Conservation (phyloP, 352 stramenopile genomes). For the Plasmopara muralis region DNA sequence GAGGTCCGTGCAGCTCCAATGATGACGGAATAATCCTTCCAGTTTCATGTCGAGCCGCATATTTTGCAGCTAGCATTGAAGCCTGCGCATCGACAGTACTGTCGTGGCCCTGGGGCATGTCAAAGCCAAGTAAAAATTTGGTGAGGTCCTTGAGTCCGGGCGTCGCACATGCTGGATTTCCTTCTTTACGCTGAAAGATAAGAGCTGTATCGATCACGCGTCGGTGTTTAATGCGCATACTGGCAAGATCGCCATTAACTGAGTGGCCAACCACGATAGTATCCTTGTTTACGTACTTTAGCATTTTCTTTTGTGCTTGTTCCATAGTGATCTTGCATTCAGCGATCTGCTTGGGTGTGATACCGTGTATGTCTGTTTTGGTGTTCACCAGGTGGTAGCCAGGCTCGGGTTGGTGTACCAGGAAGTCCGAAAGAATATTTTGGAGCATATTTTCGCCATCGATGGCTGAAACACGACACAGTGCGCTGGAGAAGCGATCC, state of each 20-base stretch:
- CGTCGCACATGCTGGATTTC: constrained; percentile 28
- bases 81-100: constrained; percentile 81
- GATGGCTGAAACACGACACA: constrained; percentile 78
- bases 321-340: constrained; percentile 65
- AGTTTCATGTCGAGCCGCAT: constrained; percentile 44
- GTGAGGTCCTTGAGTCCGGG: constrained; percentile 71
- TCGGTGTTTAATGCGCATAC: constrained; percentile 64
- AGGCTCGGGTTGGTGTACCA: constrained; percentile 72
- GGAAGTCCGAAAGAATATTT: constrained; percentile 67
- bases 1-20: constrained; percentile 54
- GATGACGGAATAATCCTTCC: constrained; percentile 64
- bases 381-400: constrained; percentile 55
- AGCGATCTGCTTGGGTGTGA: constrained; percentile 60
- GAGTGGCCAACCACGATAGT: constrained; percentile 83
- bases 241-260: constrained; percentile 66
- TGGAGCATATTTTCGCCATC: constrained; percentile 72
- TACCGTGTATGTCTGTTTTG: constrained; percentile 84
- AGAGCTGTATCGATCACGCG: constrained; percentile 81
- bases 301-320: constrained; percentile 74
- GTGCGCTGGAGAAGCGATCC: constrained; percentile 42
- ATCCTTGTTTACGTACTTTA: constrained; percentile 78
- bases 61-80: constrained; percentile 82
- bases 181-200: constrained; percentile 62
- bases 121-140: constrained; percentile 73
- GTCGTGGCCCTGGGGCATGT: constrained; percentile 82